Base-by-base conservation (phyloP, 2,329 filamentous ascomycete genomes). In the Xylariaceae sp. region DNA sequence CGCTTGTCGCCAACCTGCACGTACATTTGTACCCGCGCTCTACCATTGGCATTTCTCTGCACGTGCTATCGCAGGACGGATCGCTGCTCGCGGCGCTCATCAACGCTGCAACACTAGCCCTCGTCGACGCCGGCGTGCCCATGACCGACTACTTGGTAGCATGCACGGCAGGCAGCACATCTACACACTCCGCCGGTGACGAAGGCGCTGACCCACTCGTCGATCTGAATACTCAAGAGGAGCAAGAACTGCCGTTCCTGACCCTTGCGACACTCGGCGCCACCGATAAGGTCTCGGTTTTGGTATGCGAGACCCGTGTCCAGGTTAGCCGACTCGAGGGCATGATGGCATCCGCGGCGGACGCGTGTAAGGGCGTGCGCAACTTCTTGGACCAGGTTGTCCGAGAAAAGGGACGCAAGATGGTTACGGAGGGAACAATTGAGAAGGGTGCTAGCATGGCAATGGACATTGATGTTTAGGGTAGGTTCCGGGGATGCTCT, bases 61-160 rank as follows among this genome's bases (percentile, higher is more conserved):
- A 96, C 70, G 86, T 99, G 29, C 85, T 99, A 37, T 89, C 88
- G 0, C 87, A 95, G 63, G 94, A 99, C 71, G 94, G 94, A 23
- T 92, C 89, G 0, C 81, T 97, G 2, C 85, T 99, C 16, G 92
- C 93, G 0, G 89, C 92, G 0, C 91, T 93, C 39, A 79, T 97
- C 63, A 99, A 99, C 67, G 94, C 94, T 3, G 84, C 89, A 0
- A 96, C 93, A 0, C 83, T 99, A 10, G 94, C 94, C 0, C 84
- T 97, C 18, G 87, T 97, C 58, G 94, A 99, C 70, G 94, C 94
- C 0, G 94, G 94, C 46, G 88, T 99, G 16, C 94, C 94, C 20
- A 97, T 97, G 92, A 85, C 86, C 2, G 91, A 96, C 69, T 95
- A 97, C 69, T 83, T 97, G 2, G 86, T 87, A 18, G 91, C 92